phyloP scores from a whole-genome alignment of 1,284 basidiomycete genomes.

The Ganoderma leucocontextum region DNA sequence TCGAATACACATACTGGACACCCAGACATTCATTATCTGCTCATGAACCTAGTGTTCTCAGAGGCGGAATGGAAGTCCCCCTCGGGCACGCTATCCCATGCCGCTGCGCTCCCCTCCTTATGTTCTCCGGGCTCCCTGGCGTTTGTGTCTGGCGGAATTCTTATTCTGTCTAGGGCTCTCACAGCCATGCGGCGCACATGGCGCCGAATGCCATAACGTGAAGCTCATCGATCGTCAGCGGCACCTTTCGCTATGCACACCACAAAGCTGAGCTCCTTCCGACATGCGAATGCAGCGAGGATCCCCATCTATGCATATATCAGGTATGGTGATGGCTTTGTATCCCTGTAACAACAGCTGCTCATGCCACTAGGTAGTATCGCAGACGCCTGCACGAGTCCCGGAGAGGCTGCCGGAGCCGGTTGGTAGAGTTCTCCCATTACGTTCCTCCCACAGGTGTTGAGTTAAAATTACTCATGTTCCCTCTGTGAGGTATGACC shows the following conservation, averaged over 20 bases:
- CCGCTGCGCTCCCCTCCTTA: neutral
- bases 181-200: conserved; percentile 1
- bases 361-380: neutral
- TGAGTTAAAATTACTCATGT: conserved; percentile 7
- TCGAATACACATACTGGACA: neutral
- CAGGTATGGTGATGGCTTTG: neutral
- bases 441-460: conserved; percentile 9
- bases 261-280: neutral
- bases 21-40: neutral
- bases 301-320: neutral
- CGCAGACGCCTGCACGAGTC: neutral
- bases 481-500: conserved; percentile 1
- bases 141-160: neutral
- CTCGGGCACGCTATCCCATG: neutral
- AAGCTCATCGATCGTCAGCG: conserved; percentile 8
- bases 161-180: neutral
- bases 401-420: neutral
- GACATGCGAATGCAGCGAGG: neutral
- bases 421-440: neutral
- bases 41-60: neutral
- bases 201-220: conserved; percentile 1
- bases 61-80: neutral
- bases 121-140: neutral
- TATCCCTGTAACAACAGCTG: neutral
- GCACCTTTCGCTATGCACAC: neutral